Percentiles rank a stretch among this genome's conserved stretches.
Conservation (phyloP, 345 rosid species). For the Citrus sp. region DNA sequence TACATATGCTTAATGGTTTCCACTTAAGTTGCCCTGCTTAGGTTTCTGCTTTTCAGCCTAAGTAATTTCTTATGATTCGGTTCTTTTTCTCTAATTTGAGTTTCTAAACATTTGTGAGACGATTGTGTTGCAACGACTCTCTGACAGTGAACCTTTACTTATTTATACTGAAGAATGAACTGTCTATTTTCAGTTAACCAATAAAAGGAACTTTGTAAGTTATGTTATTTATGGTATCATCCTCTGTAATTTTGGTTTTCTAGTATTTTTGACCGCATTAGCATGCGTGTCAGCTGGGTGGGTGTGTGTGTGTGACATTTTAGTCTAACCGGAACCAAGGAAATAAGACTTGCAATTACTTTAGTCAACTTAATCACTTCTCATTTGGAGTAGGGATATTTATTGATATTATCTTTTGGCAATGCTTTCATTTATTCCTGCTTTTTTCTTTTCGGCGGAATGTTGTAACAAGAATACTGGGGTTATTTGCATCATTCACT, state of each 20-base stretch:
- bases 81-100: not conserved
- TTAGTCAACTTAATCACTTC: not conserved
- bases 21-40: not conserved
- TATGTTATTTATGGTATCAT: not conserved
- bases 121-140: not conserved
- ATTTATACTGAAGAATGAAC: not conserved
- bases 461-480: not conserved
- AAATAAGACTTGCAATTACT: not conserved
- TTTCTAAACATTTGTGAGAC: not conserved
- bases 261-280: not conserved
- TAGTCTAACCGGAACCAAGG: not conserved
- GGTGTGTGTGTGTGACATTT: not conserved
- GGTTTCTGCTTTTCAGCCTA: not conserved
- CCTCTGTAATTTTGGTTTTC: not conserved
- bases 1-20: not conserved
- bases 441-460: not conserved
- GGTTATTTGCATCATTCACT: not conserved
- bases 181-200: not conserved
- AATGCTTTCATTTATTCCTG: not conserved
- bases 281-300: not conserved
- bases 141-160: not conserved
- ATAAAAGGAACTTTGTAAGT: not conserved
- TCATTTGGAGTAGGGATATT: not conserved
- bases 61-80: not conserved
- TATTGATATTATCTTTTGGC: not conserved